Conservation (phyloP, 2,329 filamentous ascomycete genomes). For the Claviceps africana region DNA sequence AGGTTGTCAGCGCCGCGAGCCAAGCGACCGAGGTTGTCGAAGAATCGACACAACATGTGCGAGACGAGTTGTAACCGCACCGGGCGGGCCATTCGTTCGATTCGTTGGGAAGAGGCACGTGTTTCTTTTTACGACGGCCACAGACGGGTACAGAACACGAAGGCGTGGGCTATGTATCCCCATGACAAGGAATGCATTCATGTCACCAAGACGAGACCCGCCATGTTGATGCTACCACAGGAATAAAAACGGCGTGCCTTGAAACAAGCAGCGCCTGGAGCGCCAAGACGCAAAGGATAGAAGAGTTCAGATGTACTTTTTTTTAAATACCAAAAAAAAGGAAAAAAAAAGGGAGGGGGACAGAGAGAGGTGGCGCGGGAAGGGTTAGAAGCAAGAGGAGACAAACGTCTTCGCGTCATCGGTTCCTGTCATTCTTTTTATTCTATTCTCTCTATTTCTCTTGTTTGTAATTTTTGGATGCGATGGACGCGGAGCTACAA, state of each 20-base stretch:
- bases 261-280: not conserved
- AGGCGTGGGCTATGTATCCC: not conserved
- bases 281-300: not conserved
- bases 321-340: not conserved
- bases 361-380: not conserved
- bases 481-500: not conserved
- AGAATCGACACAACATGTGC: constrained; percentile 20
- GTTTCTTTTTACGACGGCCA: not conserved
- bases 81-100: no score
- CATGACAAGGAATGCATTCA: not conserved
- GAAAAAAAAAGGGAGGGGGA: no score
- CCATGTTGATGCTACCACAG: not conserved
- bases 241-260: not conserved
- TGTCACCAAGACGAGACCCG: not conserved
- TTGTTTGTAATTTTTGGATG: not conserved
- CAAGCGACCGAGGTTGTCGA: constrained; percentile 30
- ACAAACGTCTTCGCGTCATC: not conserved
- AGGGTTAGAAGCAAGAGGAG: not conserved
- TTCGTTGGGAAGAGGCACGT: no score
- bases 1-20: constrained; percentile 23
- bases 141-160: not conserved
- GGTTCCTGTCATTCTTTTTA: not conserved
- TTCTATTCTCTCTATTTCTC: not conserved
- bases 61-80: constrained; percentile 29
- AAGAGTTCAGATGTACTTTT: not conserved